Base-by-base conservation (phyloP, 148 eudicot species). In the Salicornia ramosissima region DNA sequence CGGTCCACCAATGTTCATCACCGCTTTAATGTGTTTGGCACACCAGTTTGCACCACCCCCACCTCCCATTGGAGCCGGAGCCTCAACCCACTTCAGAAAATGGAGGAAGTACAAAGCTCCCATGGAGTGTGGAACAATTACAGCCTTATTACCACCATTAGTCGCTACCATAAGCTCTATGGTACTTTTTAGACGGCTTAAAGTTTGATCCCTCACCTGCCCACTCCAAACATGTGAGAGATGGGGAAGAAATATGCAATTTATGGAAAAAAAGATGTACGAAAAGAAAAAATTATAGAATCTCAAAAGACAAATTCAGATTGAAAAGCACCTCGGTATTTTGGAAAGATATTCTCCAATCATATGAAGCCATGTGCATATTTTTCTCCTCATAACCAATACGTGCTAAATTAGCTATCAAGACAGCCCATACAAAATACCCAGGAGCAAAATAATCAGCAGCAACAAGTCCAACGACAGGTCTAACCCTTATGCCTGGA, bases 11-110 rank as follows among this genome's bases (percentile, higher is more conserved):
- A 94, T 94, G 64, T 86, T 94, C 89, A 94, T 86, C 64, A 94
- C 91, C 2, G 98, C 87, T 77, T 90, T 94, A 45, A 94, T 88
- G 70, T 94, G 96, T 57, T 65, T 81, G 18, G 92, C 89, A 46
- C 98, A 94, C 98, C 98, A 94, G 71, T 86, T 83, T 12, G 89
- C 75, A 50, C 98, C 98, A 47, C 97, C 98, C 4, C 98, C 97
- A 64, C 98, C 98, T 39, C 98, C 98, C 96, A 94, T 87, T 57
- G 98, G 98, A 78, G 96, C 88, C 33, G 97, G 98, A 72, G 92
- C 96, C 78, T 94, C 98, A 16, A 90, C 98, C 98, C 98, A 94
- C 77, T 94, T 94, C 97, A 94, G 87, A 63, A 94, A 94, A 80
- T 94, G 96, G 74, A 94, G 71, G 79, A 94, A 94, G 80, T 94